Evolutionary conservation across 345 rosid genomes (phyloP).

Genomic region (Gossypium australe): DNA sequence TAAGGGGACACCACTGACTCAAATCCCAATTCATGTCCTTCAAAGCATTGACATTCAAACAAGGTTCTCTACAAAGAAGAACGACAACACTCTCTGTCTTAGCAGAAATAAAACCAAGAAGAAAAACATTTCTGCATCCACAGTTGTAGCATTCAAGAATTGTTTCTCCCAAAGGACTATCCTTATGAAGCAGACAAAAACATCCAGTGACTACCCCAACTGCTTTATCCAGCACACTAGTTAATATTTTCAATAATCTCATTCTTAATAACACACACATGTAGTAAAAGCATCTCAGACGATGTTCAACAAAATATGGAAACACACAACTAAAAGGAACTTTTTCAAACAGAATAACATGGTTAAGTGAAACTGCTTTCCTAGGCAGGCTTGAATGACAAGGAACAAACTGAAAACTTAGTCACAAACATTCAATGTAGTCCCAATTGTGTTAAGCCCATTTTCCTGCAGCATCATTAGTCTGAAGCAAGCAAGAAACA

Average conservation of each 20-base stretch:
- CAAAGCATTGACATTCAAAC: constrained; percentile 94
- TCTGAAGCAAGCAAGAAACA: background rate
- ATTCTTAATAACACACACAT: background rate
- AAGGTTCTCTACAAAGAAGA: constrained; percentile 97
- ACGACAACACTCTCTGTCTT: constrained; percentile 99
- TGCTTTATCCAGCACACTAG: background rate
- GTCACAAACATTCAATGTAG: background rate
- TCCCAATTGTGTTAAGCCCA: background rate
- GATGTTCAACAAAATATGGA: background rate
- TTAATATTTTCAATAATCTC: background rate
- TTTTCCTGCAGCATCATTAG: background rate
- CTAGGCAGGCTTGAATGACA: background rate
- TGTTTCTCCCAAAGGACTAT: constrained; percentile 98
- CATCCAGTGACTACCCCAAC: background rate
- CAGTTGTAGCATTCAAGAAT: constrained; percentile 99
- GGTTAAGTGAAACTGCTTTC: background rate
- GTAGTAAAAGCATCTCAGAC: background rate
- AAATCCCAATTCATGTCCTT: constrained; percentile 99
- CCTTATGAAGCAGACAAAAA: constrained; percentile 80
- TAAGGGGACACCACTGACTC: constrained; percentile 99
- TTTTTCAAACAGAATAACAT: background rate
- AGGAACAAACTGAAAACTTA: background rate
- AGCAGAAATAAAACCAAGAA: constrained; percentile 97
- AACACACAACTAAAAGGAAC: background rate
- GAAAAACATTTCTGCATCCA: constrained; percentile 97